phyloP scores from a whole-genome alignment of 2,329 filamentous ascomycete genomes.

The Lachnellula arida region DNA sequence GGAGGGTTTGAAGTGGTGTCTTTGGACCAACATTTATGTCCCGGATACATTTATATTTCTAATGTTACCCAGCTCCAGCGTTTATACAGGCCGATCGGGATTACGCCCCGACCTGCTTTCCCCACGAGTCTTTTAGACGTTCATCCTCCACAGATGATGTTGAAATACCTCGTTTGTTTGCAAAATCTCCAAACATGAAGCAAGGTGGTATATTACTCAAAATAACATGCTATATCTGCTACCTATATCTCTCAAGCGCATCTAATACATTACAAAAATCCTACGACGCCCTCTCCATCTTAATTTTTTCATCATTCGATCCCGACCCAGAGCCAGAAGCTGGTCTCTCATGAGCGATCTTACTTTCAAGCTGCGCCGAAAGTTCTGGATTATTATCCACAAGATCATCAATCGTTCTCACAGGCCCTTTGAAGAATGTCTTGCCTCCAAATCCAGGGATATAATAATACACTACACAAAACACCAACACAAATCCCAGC shows the following conservation, averaged over 20 bases:
- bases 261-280: background rate
- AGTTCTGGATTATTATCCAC: slow-evolving; percentile 12
- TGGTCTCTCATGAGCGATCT: background rate
- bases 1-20: too few relatives aligned
- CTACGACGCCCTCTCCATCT: background rate
- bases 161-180: too few relatives aligned
- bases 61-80: too few relatives aligned
- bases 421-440: slow-evolving; percentile 30
- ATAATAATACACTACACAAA: slow-evolving; percentile 31
- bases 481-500: slow-evolving; percentile 28
- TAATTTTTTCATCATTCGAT: background rate
- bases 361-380: slow-evolving; percentile 5
- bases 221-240: background rate
- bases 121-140: too few relatives aligned
- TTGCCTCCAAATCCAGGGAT: slow-evolving; percentile 28
- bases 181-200: background rate
- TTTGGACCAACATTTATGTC: too few relatives aligned
- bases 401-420: slow-evolving; percentile 29
- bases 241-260: background rate
- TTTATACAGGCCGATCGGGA: too few relatives aligned
- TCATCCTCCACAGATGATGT: too few relatives aligned
- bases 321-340: background rate
- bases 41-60: too few relatives aligned
- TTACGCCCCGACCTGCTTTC: too few relatives aligned
- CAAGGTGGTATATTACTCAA: background rate